Percentiles rank a stretch among this genome's conserved stretches.
phyloP scores from a whole-genome alignment of 345 rosid genomes.

The Carallia pectinifolia region DNA sequence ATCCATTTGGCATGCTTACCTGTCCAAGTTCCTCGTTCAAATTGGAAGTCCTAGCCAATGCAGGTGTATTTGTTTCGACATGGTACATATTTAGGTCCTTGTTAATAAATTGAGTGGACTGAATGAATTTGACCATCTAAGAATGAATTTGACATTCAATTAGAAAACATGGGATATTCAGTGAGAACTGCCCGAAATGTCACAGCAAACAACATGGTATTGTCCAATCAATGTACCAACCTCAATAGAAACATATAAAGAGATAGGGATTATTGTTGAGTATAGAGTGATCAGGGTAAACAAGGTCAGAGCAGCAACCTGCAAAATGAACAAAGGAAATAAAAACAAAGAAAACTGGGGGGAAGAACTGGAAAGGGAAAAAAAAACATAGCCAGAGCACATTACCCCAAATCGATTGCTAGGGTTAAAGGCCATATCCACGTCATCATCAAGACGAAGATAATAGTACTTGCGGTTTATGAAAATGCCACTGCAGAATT shows the following conservation, averaged over 20 bases:
- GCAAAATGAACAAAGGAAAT: slow-evolving; percentile 30
- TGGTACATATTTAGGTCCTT: slow-evolving; percentile 91
- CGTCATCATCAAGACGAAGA: slow-evolving; percentile 48
- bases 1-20: slow-evolving; percentile 40
- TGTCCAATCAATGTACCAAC: slow-evolving; percentile 36
- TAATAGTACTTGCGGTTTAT: slow-evolving; percentile 67
- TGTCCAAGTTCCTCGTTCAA: slow-evolving; percentile 99
- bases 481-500: slow-evolving; percentile 78
- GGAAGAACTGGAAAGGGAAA: background rate
- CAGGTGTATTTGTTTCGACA: slow-evolving; percentile 88
- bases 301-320: slow-evolving; percentile 75
- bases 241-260: slow-evolving; percentile 98
- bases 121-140: slow-evolving; percentile 97
- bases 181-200: slow-evolving; percentile 5
- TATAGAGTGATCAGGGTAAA: slow-evolving; percentile 90
- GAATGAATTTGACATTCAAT: slow-evolving; percentile 17
- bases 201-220: slow-evolving; percentile 8
- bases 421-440: slow-evolving; percentile 67
- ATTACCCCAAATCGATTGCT: slow-evolving; percentile 69
- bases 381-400: slow-evolving; percentile 15
- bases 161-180: slow-evolving; percentile 13
- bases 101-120: slow-evolving; percentile 93
- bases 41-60: slow-evolving; percentile 95
- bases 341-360: background rate
- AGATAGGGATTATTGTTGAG: slow-evolving; percentile 95